phyloP scores from a whole-genome alignment of 148 eudicot genomes.

The Rhododendron williamsianum region DNA sequence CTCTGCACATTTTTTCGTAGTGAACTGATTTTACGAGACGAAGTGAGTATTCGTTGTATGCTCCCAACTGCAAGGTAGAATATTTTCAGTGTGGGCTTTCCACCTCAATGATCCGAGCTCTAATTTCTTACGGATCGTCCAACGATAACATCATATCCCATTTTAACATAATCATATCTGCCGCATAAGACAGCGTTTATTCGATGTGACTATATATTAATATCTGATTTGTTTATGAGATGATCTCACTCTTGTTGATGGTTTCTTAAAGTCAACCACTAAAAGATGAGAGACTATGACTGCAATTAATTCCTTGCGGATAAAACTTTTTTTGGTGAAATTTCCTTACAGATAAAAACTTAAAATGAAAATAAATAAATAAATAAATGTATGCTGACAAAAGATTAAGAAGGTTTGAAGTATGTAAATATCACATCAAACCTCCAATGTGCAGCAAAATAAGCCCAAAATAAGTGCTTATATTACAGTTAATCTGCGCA shows the following conservation, averaged over 20 bases:
- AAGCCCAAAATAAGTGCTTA: not conserved
- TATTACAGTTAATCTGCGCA: slow-evolving; percentile 7
- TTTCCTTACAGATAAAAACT: not conserved
- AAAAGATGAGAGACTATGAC: not conserved
- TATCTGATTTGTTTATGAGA: not conserved
- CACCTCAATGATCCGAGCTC: not conserved
- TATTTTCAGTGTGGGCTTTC: not conserved
- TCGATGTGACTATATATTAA: not conserved
- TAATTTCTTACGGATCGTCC: not conserved
- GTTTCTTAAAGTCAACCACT: not conserved
- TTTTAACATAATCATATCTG: not conserved
- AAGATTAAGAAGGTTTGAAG: not conserved
- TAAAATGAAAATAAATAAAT: not conserved
- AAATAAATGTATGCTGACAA: not conserved
- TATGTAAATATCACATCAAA: not conserved
- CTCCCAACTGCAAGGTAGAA: not conserved
- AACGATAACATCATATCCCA: not conserved
- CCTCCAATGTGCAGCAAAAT: slow-evolving; percentile 3
- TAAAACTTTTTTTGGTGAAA: not conserved
- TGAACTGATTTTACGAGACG: too few relatives aligned
- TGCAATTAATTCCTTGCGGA: not conserved
- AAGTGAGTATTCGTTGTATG: not conserved
- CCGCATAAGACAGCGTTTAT: not conserved
- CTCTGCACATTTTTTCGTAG: too few relatives aligned
- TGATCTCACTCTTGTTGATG: not conserved